Evolutionary conservation across 176 grass and related monocot species (phyloP), one percentile per base, ranked within the genome.

Genomic region (Lolium perenne): DNA sequence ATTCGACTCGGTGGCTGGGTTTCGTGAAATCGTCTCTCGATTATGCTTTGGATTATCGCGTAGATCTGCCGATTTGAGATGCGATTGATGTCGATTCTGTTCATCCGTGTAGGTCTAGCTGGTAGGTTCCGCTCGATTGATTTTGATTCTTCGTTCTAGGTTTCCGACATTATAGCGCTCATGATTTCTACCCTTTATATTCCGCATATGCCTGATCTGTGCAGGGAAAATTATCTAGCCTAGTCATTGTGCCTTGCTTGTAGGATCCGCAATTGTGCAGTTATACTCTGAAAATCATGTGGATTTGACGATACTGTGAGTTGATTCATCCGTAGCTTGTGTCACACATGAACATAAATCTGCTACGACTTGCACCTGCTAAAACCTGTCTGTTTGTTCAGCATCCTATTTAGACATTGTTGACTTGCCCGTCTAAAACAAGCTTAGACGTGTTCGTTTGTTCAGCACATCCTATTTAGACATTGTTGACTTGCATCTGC

Each of bases 21-120:
- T 23, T 38, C 32, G 65, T 68, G 65, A 38, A 38, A 38, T 38
- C 63, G 40, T 1, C 65, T 10, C 35, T 20, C 66, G 35, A 5
- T 40, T 69, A 20, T 65, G 25, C 62, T 8, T n/a, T 69, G 35
- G 16, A 41, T 40, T 40, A 32, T 20, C 16, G 3, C 6, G 66
- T 69, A 69, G 35, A 69, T 69, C 14, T 69, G 15, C 35, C 16
- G 35, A 69, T 69, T 69, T 69, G 16, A 69, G 66, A 69, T 10
- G 16, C 66, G 38, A 10, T 17, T 69, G 32, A 69, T 69, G 35
- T 40, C 18, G 15, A 69, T 40, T 69, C 3, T 41, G 66, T 41
- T 41, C 66, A 40, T 41, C 35, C 41, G 20, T 38, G 7, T 18
- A 9, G 16, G 3, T 41, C 10, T 69, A 41, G 7, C 10, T 69